Base-by-base conservation (phyloP, 2,329 filamentous ascomycete species). In the Orbilia quercus region DNA sequence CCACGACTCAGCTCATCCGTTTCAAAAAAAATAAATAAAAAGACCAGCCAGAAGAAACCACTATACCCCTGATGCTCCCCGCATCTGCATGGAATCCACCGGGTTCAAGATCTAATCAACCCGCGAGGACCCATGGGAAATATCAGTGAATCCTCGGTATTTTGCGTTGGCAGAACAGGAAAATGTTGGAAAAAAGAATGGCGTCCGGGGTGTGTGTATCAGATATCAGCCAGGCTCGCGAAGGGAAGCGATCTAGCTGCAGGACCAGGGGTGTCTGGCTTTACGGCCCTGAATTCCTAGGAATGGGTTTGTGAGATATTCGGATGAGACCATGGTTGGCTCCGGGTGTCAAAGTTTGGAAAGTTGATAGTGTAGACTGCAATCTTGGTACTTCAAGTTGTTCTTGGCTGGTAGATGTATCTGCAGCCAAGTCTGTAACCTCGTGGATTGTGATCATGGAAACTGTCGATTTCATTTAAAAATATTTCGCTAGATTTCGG, bases 271-370 rank as follows among this genome's bases (percentile, higher is more conserved):
- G 34, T 72, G 36, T 47, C 60, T 73, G 54, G 69, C 60, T 53
- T 48, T 60, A 51, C 69, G 69, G 69, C 45, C 69, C 69, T 73
- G 47, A 50, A 31, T 66, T 73, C 69, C 69, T 60, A 38, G 16
- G 28, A 18, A 16, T 40, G 5, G 5, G 14, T 40, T 40, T 9
- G 5, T 9, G 9, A 40, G 23, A 31, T 20, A 28, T 57, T 55
- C 9, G 51, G 50, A 66, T 64, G 34, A 28, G 34, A 28, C 12
- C 42, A 67, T 50, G 53, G 51, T 53, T 45, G 50, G 50, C 50
- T 14, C 63, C 54, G 57, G 48, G 34, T 54, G 2, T 3, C 4
- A 18, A 9, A 45, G 36, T 40, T 9, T 31, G 28, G 28, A 31
- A 31, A 31, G 5, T 31, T 31, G 28, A 31, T 9, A 9, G 9